These are phyloP conservation scores for Hirschfeldia incana DNA, from an alignment of 345 rosid genomes.

Conservation along the genomic window DNA sequence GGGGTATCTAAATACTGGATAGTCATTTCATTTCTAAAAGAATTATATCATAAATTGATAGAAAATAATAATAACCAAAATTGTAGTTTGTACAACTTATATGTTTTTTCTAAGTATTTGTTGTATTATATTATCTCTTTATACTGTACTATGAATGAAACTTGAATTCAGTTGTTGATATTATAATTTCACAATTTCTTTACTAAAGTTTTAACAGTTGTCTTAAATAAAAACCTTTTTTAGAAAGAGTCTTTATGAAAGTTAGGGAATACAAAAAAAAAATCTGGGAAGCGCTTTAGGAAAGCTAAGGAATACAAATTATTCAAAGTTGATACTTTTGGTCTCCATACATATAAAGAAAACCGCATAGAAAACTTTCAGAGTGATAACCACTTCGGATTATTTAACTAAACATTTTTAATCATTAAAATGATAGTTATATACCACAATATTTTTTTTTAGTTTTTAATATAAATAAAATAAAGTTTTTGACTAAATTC, in stretches of 20 bases:
- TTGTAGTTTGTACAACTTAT: background rate
- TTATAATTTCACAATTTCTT: background rate
- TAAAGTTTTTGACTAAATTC: no score
- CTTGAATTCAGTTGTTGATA: background rate
- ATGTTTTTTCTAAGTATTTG: background rate
- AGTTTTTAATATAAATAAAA: no score
- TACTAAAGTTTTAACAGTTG: background rate
- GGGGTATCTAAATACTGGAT: conserved; percentile 2
- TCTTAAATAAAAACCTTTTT: background rate
- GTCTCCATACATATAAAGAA: background rate
- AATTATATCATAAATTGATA: background rate
- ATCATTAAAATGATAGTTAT: no score
- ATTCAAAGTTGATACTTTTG: background rate
- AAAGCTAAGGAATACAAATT: background rate
- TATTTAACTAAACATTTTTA: background rate
- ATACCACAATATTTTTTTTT: background rate
- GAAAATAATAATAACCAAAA: background rate
- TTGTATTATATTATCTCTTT: background rate
- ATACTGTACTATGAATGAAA: background rate
- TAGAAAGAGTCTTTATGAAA: background rate
- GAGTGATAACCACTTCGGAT: background rate
- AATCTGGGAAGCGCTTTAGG: background rate
- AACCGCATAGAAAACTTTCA: background rate
- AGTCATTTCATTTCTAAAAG: background rate
- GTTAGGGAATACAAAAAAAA: background rate